A percentile compares a stretch with the other conserved stretches of the same genome.
phyloP scores from a whole-genome alignment of 1,139 yeast species.

The Debaryomyces coudertii region DNA sequence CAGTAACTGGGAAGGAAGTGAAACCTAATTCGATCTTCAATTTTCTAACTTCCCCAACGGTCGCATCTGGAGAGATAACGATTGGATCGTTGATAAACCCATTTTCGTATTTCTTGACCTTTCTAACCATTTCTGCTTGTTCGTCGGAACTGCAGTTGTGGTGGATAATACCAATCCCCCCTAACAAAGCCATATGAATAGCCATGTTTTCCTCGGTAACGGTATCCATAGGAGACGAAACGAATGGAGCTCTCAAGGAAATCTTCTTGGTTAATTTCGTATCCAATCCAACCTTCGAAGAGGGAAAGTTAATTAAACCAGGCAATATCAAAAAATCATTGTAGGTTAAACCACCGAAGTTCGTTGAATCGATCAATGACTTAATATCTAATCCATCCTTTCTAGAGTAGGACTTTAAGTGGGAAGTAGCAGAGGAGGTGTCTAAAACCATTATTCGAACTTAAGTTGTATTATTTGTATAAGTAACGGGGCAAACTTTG shows the following conservation, averaged over 20 bases:
- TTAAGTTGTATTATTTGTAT: conserved; percentile 10
- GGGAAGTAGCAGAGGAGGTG: conserved; percentile 66
- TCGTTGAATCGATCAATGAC: conserved; percentile 84
- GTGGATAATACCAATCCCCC: conserved; percentile 98
- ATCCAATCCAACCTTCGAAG: conserved; percentile 75
- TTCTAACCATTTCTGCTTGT: conserved; percentile 97
- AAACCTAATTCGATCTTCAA: conserved; percentile 81
- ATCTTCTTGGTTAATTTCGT: conserved; percentile 89
- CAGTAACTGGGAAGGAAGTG: conserved; percentile 98
- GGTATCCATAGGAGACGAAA: conserved; percentile 99
- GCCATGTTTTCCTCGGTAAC: conserved; percentile 98
- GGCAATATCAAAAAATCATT: conserved; percentile 95
- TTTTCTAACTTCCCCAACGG: conserved; percentile 79
- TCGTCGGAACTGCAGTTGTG: conserved; percentile 96
- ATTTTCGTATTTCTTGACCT: conserved; percentile 95
- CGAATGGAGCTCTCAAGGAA: conserved; percentile 89
- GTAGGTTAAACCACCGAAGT: conserved; percentile 96
- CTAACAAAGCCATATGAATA: conserved; percentile 95
- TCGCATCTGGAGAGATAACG: conserved; percentile 71
- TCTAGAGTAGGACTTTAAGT: conserved; percentile 63
- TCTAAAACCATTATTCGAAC: conserved; percentile 46
- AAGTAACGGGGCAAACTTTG: conserved; percentile 42
- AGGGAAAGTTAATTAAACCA: conserved; percentile 89
- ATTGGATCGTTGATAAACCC: conserved; percentile 97
- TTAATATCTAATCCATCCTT: conserved; percentile 87